phyloP scores from a whole-genome alignment of 148 eudicot species.

The Spergularia bocconei region DNA sequence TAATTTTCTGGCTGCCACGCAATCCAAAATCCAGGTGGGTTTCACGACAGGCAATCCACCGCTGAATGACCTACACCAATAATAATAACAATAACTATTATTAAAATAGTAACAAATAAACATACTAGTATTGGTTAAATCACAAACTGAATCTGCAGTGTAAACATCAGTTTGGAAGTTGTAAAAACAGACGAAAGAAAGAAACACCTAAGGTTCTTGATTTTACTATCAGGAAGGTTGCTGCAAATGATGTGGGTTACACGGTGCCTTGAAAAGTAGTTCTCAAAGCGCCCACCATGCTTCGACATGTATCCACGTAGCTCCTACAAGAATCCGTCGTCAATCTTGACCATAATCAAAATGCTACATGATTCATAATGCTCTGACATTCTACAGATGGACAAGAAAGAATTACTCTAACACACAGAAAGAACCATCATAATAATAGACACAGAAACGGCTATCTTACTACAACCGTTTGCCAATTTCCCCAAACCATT shows the following conservation, averaged over 20 bases:
- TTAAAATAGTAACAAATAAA: neutral
- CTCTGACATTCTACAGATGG: neutral
- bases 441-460: neutral
- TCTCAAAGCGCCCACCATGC: constrained; percentile 87
- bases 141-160: neutral
- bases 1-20: constrained; percentile 67
- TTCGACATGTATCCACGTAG: constrained; percentile 77
- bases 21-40: constrained; percentile 83
- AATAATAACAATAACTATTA: neutral
- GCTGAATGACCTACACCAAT: constrained; percentile 72
- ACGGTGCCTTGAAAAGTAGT: constrained; percentile 85
- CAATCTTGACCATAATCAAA: constrained; percentile 4
- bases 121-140: neutral
- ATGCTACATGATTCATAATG: neutral
- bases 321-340: constrained; percentile 45
- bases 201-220: constrained; percentile 74
- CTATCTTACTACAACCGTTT: neutral
- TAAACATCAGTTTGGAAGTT: neutral
- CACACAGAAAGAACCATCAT: neutral
- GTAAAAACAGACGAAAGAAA: neutral
- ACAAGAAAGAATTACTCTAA: neutral
- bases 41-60: constrained; percentile 90
- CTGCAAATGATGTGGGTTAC: constrained; percentile 95
- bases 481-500: neutral
- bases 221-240: constrained; percentile 88